A percentile compares a stretch with the other conserved stretches of the same genome.
phyloP scores from a whole-genome alignment of 805 yeast genomes.

The Candida quercuum region DNA sequence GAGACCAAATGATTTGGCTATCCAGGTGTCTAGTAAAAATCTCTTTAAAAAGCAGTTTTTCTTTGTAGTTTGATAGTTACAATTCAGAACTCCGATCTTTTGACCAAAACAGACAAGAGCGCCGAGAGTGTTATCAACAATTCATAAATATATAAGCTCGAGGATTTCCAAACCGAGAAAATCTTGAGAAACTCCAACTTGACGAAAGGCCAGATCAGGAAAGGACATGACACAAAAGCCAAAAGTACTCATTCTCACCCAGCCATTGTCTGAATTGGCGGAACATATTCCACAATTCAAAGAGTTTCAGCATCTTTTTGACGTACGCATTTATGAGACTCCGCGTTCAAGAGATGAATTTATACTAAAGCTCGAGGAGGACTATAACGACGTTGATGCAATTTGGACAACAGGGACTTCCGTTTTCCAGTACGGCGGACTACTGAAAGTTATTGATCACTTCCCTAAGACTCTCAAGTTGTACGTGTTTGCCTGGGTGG shows the following conservation, averaged over 20 bases:
- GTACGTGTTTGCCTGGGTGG: slow-evolving; percentile 55
- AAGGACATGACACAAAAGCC: neutral
- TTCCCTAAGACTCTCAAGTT: slow-evolving; percentile 31
- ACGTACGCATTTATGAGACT: neutral
- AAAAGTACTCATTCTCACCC: neutral
- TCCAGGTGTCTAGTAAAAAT: too few species aligned
- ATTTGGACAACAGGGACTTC: neutral
- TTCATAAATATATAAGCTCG: too few species aligned
- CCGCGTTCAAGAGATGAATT: neutral
- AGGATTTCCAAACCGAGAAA: too few species aligned
- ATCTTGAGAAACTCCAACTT: too few species aligned
- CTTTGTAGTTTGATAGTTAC: too few species aligned
- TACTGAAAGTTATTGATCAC: neutral
- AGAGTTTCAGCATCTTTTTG: neutral
- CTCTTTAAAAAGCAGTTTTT: too few species aligned
- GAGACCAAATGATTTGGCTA: too few species aligned
- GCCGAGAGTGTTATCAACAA: too few species aligned
- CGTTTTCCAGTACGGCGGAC: neutral
- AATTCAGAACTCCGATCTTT: too few species aligned
- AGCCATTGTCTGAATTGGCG: neutral
- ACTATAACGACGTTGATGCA: neutral
- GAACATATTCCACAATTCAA: slow-evolving; percentile 1
- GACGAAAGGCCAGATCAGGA: too few species aligned
- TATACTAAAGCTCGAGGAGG: neutral
- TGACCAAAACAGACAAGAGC: too few species aligned